Evolutionary conservation across 495 filamentous ascomycete genomes (phyloP), one percentile per base, ranked within the genome.

Genomic region (Penicillium paxilli): DNA sequence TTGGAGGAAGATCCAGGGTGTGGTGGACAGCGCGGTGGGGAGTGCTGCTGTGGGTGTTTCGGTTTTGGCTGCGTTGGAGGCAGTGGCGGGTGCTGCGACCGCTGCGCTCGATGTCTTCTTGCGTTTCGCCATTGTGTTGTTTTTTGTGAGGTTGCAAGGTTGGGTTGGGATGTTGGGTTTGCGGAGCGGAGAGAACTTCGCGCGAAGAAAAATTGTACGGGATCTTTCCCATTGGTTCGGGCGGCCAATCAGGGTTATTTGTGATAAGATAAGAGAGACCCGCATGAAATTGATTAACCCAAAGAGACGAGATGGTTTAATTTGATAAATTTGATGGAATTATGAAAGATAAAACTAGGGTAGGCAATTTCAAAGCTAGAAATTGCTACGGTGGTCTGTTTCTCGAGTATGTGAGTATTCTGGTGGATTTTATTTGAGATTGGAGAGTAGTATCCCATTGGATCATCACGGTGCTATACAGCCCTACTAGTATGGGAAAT

Each of bases 1-100:
- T 45, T 85, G 84, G 26, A 96, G 76, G 62, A 96, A 95, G 40
- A 65, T 47, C 73, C 73, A 76, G 9, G 73, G 73, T 2, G 67
- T 51, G n/a, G n/a, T n/a, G 45, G 62, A 56, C 17, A 76, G 47
- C 2, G 58, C 59, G 8, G 62, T 54, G n/a, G 65, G 57, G 12
- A 73, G 59, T 28, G 60, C 54, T 48, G 44, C 22, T 7, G 28
- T 7, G 2, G 40, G 19, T 2, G 19, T n/a, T 20, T 11, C 40
- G 1, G 20, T 42, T 1, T 5, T 23, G 40, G 21, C 40, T 22
- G 40, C 40, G 40, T 42, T 20, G 20, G 30, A 16, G 47, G 44
- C n/a, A n/a, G n/a, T n/a, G n/a, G n/a, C n/a, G n/a, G n/a, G n/a
- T n/a, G n/a, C n/a, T n/a, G n/a, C n/a, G n/a, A n/a, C n/a, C n/a